Base-by-base conservation (phyloP, 73 alveolate species). In the Paramecium tetraurelia region DNA sequence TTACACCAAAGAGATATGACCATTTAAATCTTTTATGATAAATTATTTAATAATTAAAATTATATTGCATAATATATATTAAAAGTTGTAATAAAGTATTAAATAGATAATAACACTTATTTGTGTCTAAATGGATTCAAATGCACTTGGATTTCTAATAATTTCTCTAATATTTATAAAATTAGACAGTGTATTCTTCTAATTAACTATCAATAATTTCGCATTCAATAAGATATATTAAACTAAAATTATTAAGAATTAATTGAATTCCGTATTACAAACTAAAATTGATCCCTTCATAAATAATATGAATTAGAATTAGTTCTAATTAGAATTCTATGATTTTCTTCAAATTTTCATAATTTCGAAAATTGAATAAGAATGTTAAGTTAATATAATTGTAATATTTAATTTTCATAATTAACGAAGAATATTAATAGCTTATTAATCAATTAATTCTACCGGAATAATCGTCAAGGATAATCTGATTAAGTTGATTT, bases 341-440 rank as follows among this genome's bases (percentile, higher is more conserved):
- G 4, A 12, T 46, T 27, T 27, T 27, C 31, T 27, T 1, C 31
- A 46, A 46, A 12, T 46, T 46, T 46, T 41, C 53, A 41, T 41
- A 41, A 46, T 12, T 4, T 46, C 12, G 1, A 12, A 10, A 10
- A 5, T 9, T 46, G 58, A 46, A 5, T 46, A n/a, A 4, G n/a
- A 48, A 48, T 16, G 24, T 16, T 48, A 48, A 48, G n/a, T 14
- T 48, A n/a, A 53, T n/a, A 53, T 14, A 48, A 48, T 16, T 48
- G 5, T 48, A n/a, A 12, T 27, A 63, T 31, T 24, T 27, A 20
- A 7, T 53, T 53, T 63, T 63, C 84, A 63, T 33, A 63, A 63
- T 63, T 63, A 63, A 63, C 46, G 84, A 63, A 63, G 84, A 63
- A 63, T 63, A 63, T 33, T 63, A 27, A 63, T 63, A 31, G 84